Base-by-base conservation (phyloP, 129 eudicot genomes). In the Kitagawia praeruptora region DNA sequence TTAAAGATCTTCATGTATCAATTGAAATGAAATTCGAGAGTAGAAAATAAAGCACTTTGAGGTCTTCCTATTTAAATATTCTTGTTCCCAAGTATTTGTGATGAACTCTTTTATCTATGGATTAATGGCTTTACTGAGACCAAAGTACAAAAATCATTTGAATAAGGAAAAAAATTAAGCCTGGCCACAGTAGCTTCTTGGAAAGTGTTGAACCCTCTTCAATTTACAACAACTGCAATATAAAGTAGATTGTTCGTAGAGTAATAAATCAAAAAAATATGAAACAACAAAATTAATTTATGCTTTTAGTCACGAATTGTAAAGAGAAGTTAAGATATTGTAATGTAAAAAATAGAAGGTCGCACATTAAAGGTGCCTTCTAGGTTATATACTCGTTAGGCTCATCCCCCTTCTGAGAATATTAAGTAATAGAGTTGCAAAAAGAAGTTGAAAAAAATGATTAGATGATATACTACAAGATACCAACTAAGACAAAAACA, bases 41-140 rank as follows among this genome's bases (percentile, higher is more conserved):
- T 49, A 95, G 88, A 88, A 87, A 92, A 82, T 90, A 95, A 80
- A 90, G 90, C 85, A 95, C 98, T 70, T 95, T 96, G 70, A 86
- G 86, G 76, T 95, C 98, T 76, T 85, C 97, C 49, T 95, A 92
- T 78, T 92, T 95, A 86, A 92, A 95, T 97, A 95, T 95, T 85
- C 97, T 85, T 28, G 97, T 92, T 83, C 97, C 97, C 98, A 96
- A 95, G 82, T 87, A 92, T 86, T 92, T 90, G 80, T 95, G 99
- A 63, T 92, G 85, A 28, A 97, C 97, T 82, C 99, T 86, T 84
- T 95, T 92, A 79, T 97, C 98, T 94, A 78, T 46, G 28, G 39
- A 74, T 14, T 15, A 27, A 71, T 15, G 58, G 71, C 73, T 70
- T 34, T 13, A 77, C 9, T 37, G 37, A 74, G n/a, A 39, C 34